A percentile compares a stretch with the other conserved stretches of the same genome.
Evolutionary conservation across 2,329 filamentous ascomycete species (phyloP).

Genomic region (Ceratocystis huliohia): DNA sequence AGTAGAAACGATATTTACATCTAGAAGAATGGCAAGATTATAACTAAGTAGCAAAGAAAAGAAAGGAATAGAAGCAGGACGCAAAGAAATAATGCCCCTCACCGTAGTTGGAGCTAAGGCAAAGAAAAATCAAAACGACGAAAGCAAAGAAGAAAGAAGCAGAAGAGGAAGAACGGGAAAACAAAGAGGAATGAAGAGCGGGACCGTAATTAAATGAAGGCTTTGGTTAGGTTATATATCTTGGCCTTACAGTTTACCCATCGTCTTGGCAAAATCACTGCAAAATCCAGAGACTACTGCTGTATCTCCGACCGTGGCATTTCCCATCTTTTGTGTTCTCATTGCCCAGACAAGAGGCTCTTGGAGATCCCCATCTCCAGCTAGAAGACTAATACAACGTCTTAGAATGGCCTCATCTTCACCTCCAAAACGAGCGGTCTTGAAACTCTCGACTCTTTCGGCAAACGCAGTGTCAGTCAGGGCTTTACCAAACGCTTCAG

Average conservation of each 20-base stretch:
- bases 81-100: neutral
- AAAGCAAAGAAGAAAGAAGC: neutral
- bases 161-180: neutral
- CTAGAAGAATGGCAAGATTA: neutral
- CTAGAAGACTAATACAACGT: conserved; percentile 6
- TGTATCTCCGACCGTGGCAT: neutral
- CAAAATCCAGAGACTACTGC: neutral
- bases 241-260: neutral
- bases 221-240: neutral
- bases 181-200: neutral
- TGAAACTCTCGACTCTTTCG: conserved; percentile 9
- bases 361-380: neutral
- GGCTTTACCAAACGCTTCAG: neutral
- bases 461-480: neutral
- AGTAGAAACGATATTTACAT: neutral
- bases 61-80: neutral
- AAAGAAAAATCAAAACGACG: neutral
- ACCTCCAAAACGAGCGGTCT: conserved; percentile 12
- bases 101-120: neutral
- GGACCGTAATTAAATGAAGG: neutral
- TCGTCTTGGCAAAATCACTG: conserved; percentile 9
- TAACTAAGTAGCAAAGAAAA: neutral
- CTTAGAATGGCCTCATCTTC: neutral
- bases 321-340: neutral
- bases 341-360: conserved; percentile 13